Conservation (phyloP, 2,329 filamentous ascomycete genomes). For the Arthrobotrys sphaeroides region DNA sequence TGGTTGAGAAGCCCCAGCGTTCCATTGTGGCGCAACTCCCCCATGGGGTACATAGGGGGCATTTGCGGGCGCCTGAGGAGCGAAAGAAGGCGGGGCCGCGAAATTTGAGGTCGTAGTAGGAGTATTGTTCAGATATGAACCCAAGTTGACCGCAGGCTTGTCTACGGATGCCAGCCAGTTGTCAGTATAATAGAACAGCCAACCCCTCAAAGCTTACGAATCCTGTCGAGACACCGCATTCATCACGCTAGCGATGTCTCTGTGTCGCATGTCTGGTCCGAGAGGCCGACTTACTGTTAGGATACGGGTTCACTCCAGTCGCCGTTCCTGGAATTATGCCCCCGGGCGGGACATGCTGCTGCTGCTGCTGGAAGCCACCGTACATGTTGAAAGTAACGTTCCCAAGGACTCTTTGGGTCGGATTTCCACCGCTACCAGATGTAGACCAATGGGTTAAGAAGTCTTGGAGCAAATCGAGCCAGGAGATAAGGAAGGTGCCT, state of each 20-base stretch:
- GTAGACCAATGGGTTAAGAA: constrained; percentile 42
- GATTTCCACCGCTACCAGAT: constrained; percentile 11
- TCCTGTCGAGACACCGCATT: not conserved
- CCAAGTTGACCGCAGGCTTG: constrained; percentile 40
- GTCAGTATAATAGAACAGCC: not conserved
- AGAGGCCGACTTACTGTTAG: constrained; percentile 45
- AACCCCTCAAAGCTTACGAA: constrained; percentile 12
- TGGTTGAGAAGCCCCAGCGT: constrained; percentile 38
- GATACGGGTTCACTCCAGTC: constrained; percentile 52
- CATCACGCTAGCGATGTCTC: not conserved
- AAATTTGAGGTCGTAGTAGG: constrained; percentile 51
- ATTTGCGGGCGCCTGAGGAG: constrained; percentile 32
- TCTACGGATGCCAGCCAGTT: constrained; percentile 14
- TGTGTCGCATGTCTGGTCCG: not conserved
- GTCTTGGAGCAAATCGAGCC: constrained; percentile 15
- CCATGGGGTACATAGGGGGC: constrained; percentile 48
- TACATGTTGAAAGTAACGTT: constrained; percentile 35
- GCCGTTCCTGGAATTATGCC: constrained; percentile 51
- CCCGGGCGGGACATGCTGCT: constrained; percentile 41
- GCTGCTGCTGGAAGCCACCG: constrained; percentile 48
- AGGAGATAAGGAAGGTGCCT: constrained; percentile 35
- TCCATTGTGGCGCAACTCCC: constrained; percentile 35
- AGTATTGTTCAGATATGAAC: constrained; percentile 53
- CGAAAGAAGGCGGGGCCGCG: constrained; percentile 43
- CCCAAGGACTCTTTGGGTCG: constrained; percentile 33